phyloP scores from a whole-genome alignment of 441 rosid genomes.

The Pelargonium australe region DNA sequence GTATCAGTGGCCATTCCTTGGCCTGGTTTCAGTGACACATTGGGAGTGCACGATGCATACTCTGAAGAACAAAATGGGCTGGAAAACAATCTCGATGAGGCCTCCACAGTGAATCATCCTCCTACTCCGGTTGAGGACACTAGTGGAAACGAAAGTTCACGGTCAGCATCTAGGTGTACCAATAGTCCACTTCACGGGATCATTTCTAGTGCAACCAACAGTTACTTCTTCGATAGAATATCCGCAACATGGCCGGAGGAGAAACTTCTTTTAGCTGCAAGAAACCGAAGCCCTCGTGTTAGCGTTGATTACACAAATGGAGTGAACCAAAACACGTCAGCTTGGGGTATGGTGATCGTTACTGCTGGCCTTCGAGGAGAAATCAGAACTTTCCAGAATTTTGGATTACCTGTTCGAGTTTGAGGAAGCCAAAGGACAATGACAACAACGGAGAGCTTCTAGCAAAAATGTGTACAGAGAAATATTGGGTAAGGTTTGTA shows the following conservation, averaged over 20 bases:
- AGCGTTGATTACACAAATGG: constrained; percentile 52
- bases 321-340: constrained; percentile 45
- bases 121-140: constrained; percentile 80
- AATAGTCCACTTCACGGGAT: constrained; percentile 71
- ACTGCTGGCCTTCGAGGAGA: constrained; percentile 86
- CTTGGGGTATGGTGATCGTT: constrained; percentile 92
- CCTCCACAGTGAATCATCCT: constrained; percentile 62
- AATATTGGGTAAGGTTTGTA: constrained; percentile 48
- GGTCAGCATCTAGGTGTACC: constrained; percentile 38
- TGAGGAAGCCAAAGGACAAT: constrained; percentile 18
- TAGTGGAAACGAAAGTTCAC: constrained; percentile 32
- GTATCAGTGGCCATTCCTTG: constrained; percentile 84
- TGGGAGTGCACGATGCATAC: constrained; percentile 36
- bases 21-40: constrained; percentile 67
- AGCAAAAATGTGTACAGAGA: constrained; percentile 47
- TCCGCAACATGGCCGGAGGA: constrained; percentile 96
- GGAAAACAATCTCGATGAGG: constrained; percentile 45
- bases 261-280: constrained; percentile 46
- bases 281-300: constrained; percentile 46
- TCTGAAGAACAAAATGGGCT: constrained; percentile 34
- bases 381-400: constrained; percentile 78
- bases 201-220: constrained; percentile 74
- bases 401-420: constrained; percentile 78
- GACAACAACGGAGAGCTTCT: not conserved
- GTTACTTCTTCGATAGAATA: constrained; percentile 82